A percentile compares a stretch with the other conserved stretches of the same genome.
phyloP scores from a whole-genome alignment of 2,329 filamentous ascomycete species.

The Neurospora sp. region DNA sequence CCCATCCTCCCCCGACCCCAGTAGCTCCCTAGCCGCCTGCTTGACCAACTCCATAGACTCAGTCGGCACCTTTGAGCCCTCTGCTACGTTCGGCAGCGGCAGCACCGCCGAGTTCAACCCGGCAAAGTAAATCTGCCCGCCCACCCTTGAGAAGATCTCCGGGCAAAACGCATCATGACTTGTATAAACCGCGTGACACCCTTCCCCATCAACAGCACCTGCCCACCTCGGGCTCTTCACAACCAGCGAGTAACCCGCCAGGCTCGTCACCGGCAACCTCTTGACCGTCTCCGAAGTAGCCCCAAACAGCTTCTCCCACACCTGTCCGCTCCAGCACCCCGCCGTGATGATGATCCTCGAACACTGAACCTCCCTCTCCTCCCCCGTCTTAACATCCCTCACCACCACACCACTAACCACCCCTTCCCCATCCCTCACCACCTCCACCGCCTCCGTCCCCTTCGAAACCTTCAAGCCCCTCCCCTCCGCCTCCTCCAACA shows the following conservation, averaged over 20 bases:
- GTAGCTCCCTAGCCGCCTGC: constrained; percentile 35
- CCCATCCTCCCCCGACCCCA: constrained; percentile 25
- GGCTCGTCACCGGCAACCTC: constrained; percentile 49
- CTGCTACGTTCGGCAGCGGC: constrained; percentile 47
- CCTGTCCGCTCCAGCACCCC: constrained; percentile 60
- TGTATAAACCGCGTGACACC: constrained; percentile 62
- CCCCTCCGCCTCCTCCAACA: constrained; percentile 47
- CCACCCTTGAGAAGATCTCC: constrained; percentile 59
- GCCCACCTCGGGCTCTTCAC: constrained; percentile 50
- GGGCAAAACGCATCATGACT: constrained; percentile 53
- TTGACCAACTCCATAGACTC: constrained; percentile 40
- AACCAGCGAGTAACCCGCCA: constrained; percentile 66
- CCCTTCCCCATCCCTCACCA: constrained; percentile 35
- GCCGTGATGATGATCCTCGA: constrained; percentile 56
- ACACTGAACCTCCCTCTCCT: constrained; percentile 48
- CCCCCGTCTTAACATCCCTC: constrained; percentile 30
- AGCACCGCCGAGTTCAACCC: constrained; percentile 56
- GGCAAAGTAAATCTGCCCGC: constrained; percentile 62
- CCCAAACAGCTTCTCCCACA: constrained; percentile 55
- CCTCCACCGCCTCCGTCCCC: constrained; percentile 45
- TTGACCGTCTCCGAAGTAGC: background rate
- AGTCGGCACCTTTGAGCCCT: constrained; percentile 35
- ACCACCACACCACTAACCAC: constrained; percentile 38
- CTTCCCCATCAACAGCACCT: constrained; percentile 29
- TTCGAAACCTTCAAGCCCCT: constrained; percentile 58